Conservation (phyloP, 805 yeast genomes). For the Candida sakaeoensis region DNA sequence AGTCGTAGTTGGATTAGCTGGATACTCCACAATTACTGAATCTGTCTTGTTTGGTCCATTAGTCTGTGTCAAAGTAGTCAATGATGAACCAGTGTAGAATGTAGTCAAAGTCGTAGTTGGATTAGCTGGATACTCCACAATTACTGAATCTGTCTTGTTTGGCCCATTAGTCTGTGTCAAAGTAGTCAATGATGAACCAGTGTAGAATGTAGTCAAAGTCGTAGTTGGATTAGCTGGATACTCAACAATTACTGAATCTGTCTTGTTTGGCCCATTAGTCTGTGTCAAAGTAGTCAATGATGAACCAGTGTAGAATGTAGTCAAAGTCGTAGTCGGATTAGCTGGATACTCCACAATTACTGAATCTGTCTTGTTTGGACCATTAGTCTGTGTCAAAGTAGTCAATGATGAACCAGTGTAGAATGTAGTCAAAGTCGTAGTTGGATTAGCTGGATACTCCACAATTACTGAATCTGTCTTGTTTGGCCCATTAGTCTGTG, state of each 20-base stretch:
- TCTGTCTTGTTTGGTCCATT: neutral
- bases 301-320: slow-evolving; percentile 12
- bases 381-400: slow-evolving; percentile 10
- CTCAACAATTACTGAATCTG: slow-evolving; percentile 11
- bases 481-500: slow-evolving; percentile 1
- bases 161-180: neutral
- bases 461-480: slow-evolving; percentile 12
- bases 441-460: slow-evolving; percentile 11
- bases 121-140: slow-evolving; percentile 5
- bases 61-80: neutral
- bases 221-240: slow-evolving; percentile 15
- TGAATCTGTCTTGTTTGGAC: slow-evolving; percentile 9
- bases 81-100: slow-evolving; percentile 8
- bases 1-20: slow-evolving; percentile 4
- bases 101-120: slow-evolving; percentile 2
- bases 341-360: slow-evolving; percentile 15
- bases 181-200: slow-evolving; percentile 7
- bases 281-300: slow-evolving; percentile 11
- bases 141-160: slow-evolving; percentile 1
- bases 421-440: slow-evolving; percentile 10
- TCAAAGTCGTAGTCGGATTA: slow-evolving; percentile 12
- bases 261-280: slow-evolving; percentile 10
- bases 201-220: neutral
- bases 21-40: slow-evolving; percentile 1
- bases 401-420: slow-evolving; percentile 12